Percentiles rank a stretch among this genome's conserved stretches.
Evolutionary conservation across 352 stramenopile species (phyloP).

Genomic region (Phytophthora capsici): DNA sequence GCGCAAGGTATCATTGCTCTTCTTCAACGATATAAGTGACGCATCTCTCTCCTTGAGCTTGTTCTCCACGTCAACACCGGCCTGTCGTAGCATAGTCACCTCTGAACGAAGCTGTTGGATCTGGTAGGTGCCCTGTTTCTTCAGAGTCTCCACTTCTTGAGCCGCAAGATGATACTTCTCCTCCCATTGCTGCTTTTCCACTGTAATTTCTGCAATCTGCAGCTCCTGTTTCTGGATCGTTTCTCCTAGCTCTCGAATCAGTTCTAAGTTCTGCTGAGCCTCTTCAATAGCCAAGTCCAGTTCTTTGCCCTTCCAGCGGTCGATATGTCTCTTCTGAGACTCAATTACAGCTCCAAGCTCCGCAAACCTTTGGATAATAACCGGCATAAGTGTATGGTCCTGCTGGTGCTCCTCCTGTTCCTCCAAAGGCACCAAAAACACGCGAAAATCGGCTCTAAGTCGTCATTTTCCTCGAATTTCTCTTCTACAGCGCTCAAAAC

Average conservation of each 20-base stretch:
- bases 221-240: constrained; percentile 70
- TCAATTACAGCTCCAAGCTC: constrained; percentile 84
- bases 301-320: constrained; percentile 87
- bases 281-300: constrained; percentile 81
- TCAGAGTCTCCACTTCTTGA: constrained; percentile 59
- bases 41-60: constrained; percentile 52
- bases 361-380: constrained; percentile 79
- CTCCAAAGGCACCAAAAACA: constrained; percentile 48
- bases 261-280: constrained; percentile 66
- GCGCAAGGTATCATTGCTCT: constrained; percentile 48
- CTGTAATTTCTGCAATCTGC: constrained; percentile 52
- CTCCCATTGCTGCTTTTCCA: constrained; percentile 82
- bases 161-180: constrained; percentile 72
- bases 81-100: constrained; percentile 54
- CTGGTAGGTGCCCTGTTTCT: constrained; percentile 58
- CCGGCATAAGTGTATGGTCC: constrained; percentile 76
- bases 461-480: constrained; percentile 2
- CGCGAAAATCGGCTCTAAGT: constrained; percentile 47
- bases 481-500: constrained; percentile 1
- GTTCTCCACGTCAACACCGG: constrained; percentile 56
- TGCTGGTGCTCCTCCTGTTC: constrained; percentile 83
- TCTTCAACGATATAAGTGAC: constrained; percentile 42
- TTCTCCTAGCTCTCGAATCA: constrained; percentile 61
- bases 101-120: constrained; percentile 59
- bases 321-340: constrained; percentile 86